A percentile compares a stretch with the other conserved stretches of the same genome.
These are phyloP conservation scores for Neofusicoccum parvum DNA, from an alignment of 2,329 filamentous ascomycete genomes.

Conservation along the genomic window DNA sequence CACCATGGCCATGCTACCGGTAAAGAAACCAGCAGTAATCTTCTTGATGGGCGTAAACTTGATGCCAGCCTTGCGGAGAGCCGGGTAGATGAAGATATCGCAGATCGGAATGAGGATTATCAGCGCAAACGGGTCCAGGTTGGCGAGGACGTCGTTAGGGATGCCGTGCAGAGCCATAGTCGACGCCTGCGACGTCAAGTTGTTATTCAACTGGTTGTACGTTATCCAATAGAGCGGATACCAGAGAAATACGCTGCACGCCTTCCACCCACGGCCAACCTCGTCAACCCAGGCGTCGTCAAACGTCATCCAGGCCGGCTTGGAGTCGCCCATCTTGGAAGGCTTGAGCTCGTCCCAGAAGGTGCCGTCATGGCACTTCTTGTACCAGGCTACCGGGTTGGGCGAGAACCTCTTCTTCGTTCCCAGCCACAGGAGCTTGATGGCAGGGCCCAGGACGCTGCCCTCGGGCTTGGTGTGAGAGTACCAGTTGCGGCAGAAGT, in stretches of 20 bases:
- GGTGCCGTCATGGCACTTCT: constrained; percentile 55
- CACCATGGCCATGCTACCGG: constrained; percentile 63
- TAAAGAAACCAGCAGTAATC: constrained; percentile 70
- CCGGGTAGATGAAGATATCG: constrained; percentile 68
- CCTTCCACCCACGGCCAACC: constrained; percentile 62
- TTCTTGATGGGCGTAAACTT: constrained; percentile 75
- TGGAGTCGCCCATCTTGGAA: constrained; percentile 57
- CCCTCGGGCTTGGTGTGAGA: constrained; percentile 64
- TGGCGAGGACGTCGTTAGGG: constrained; percentile 77
- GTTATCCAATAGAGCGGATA: constrained; percentile 70
- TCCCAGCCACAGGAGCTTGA: constrained; percentile 60
- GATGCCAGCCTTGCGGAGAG: constrained; percentile 64
- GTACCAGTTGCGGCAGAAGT: constrained; percentile 63
- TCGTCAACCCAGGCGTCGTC: constrained; percentile 84
- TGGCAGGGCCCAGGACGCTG: constrained; percentile 67
- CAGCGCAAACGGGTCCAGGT: constrained; percentile 74
- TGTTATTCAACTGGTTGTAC: constrained; percentile 69
- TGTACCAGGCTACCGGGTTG: constrained; percentile 60
- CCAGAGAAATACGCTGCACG: constrained; percentile 55
- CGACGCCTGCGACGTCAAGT: constrained; percentile 68
- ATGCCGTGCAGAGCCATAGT: constrained; percentile 69
- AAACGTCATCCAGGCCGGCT: constrained; percentile 74
- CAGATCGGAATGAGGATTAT: constrained; percentile 74
- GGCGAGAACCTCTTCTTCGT: constrained; percentile 61
- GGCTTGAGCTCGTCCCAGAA: constrained; percentile 70